Percentiles rank a stretch among this genome's conserved stretches.
Evolutionary conservation across 2,329 filamentous ascomycete species (phyloP).

Genomic region (Corinectria fuckeliana): DNA sequence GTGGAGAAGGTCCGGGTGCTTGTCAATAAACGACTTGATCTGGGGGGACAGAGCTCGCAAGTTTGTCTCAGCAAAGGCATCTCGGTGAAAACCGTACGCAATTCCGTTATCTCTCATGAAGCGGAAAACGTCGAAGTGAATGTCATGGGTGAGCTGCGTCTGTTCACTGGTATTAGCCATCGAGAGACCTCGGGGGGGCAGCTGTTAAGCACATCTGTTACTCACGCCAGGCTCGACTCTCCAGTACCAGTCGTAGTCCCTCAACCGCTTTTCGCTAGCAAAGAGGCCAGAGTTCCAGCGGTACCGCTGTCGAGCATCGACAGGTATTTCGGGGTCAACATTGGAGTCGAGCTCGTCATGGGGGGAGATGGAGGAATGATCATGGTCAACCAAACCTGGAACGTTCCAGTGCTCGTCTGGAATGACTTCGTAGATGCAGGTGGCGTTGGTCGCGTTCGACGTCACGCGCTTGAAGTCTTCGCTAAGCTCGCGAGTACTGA

Average conservation of each 20-base stretch:
- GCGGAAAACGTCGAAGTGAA: constrained; percentile 85
- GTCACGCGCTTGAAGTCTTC: constrained; percentile 77
- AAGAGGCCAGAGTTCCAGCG: constrained; percentile 86
- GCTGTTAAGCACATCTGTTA: constrained; percentile 12
- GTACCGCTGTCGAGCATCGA: constrained; percentile 71
- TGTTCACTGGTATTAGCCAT: constrained; percentile 35
- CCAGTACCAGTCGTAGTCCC: constrained; percentile 66
- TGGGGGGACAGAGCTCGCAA: constrained; percentile 53
- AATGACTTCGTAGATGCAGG: constrained; percentile 75
- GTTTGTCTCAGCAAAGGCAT: constrained; percentile 52
- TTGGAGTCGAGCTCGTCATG: constrained; percentile 1
- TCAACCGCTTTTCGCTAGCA: constrained; percentile 76
- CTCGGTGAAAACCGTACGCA: constrained; percentile 72
- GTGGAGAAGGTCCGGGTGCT: constrained; percentile 52
- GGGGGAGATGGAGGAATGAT: not conserved
- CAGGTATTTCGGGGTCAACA: not conserved
- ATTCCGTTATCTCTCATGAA: constrained; percentile 87
- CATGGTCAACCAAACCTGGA: constrained; percentile 48
- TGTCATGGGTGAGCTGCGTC: constrained; percentile 62
- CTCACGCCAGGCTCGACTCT: constrained; percentile 65
- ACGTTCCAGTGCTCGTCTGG: constrained; percentile 79
- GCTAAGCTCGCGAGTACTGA: constrained; percentile 81
- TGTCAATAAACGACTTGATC: constrained; percentile 53
- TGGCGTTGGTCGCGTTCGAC: constrained; percentile 71
- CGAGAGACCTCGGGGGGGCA: not conserved